phyloP scores from a whole-genome alignment of 148 eudicot genomes.

The Arctostaphylos glauca region DNA sequence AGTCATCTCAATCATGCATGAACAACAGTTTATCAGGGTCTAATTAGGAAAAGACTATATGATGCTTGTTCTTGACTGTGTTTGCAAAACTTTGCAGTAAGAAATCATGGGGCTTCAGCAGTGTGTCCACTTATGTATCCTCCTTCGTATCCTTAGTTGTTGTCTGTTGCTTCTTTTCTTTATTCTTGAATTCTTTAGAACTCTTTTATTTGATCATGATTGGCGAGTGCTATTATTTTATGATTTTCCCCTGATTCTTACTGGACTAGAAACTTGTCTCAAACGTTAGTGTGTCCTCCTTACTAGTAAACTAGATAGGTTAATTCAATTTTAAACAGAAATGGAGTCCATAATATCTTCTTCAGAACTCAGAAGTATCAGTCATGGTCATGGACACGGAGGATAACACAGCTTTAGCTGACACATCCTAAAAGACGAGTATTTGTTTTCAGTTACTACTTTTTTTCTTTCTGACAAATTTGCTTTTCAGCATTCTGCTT shows the following conservation, averaged over 20 bases:
- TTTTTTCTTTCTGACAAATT: too few species aligned
- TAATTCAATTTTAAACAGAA: neutral
- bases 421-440: neutral
- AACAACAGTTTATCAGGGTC: slow-evolving; percentile 19
- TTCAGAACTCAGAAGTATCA: neutral
- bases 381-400: neutral
- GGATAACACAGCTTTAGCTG: neutral
- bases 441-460: neutral
- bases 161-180: slow-evolving; percentile 11
- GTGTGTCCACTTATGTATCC: slow-evolving; percentile 70
- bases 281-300: neutral
- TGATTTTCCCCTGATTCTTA: neutral
- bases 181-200: slow-evolving; percentile 1
- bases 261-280: neutral
- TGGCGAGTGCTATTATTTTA: neutral
- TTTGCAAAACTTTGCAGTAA: slow-evolving; percentile 49
- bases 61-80: slow-evolving; percentile 34
- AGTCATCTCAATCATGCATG: slow-evolving; percentile 10
- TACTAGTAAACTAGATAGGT: neutral
- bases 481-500: too few species aligned
- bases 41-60: slow-evolving; percentile 15
- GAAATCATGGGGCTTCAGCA: slow-evolving; percentile 60
- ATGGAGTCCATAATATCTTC: neutral
- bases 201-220: neutral
- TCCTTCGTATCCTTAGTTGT: slow-evolving; percentile 77